Evolutionary conservation across 73 alveolate species (phyloP).

Genomic region (Tetrahymena borealis): DNA sequence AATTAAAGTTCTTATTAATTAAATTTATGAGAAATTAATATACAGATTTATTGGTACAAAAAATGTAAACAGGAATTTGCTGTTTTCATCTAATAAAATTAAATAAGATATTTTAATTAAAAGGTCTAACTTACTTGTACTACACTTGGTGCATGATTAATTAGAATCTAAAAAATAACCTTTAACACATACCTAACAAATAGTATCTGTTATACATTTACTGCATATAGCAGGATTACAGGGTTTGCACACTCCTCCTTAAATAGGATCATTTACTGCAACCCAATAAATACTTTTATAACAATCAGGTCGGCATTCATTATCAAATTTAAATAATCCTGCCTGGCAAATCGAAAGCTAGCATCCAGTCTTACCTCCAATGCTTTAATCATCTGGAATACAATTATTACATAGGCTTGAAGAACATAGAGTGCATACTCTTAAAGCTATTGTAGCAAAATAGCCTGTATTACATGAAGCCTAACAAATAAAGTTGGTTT

Average conservation of each 20-base stretch:
- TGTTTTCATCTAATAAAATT: neutral
- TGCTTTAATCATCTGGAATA: neutral
- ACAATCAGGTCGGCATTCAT: neutral
- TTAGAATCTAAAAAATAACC: neutral
- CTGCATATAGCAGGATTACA: neutral
- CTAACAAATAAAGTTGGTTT: neutral
- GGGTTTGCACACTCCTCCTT: neutral
- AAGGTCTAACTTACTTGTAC: neutral
- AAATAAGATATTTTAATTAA: neutral
- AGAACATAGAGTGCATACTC: neutral
- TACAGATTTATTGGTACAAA: neutral
- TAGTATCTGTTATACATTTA: neutral
- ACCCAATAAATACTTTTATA: neutral
- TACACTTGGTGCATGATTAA: neutral
- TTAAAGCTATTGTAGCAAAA: neutral
- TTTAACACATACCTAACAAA: neutral
- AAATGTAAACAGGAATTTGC: neutral
- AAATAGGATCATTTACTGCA: neutral
- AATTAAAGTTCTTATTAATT: neutral
- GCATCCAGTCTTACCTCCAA: neutral
- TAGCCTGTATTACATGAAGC: neutral
- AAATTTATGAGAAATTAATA: no score
- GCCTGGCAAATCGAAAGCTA: neutral
- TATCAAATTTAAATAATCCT: neutral
- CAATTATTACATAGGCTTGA: neutral